These are phyloP conservation scores for Calonectria crousiana DNA, from an alignment of 2,329 filamentous ascomycete genomes.

Conservation along the genomic window DNA sequence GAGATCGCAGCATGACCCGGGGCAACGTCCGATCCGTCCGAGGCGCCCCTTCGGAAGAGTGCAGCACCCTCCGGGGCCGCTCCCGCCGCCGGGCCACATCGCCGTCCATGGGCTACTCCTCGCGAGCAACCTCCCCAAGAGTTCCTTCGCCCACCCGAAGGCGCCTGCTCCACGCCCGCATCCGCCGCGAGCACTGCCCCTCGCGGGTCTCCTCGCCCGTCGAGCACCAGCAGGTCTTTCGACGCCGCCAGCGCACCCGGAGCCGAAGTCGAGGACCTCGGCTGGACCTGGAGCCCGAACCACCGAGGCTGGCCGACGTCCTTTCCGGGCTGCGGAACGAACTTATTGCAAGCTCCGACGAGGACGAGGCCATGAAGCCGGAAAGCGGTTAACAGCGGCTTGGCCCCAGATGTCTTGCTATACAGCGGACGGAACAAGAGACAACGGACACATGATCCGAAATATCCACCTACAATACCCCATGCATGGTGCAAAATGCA, in stretches of 20 bases:
- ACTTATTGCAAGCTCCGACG: constrained; percentile 44
- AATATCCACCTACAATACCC: constrained; percentile 1
- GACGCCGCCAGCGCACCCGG: constrained; percentile 53
- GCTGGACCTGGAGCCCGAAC: constrained; percentile 45
- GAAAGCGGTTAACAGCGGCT: constrained; percentile 23
- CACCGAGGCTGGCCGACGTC: constrained; percentile 42
- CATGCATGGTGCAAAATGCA: constrained; percentile 15
- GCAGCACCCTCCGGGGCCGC: constrained; percentile 57
- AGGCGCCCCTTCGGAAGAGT: constrained; percentile 50
- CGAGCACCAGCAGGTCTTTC: constrained; percentile 45
- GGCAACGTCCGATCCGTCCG: constrained; percentile 48
- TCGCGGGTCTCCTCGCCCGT: constrained; percentile 53
- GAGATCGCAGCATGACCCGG: constrained; percentile 54
- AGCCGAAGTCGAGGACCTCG: constrained; percentile 53
- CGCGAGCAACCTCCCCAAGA: constrained; percentile 50
- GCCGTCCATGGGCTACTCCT: constrained; percentile 46
- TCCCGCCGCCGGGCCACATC: constrained; percentile 56
- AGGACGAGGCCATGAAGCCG: constrained; percentile 28
- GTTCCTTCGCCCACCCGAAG: constrained; percentile 56
- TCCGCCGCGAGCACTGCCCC: constrained; percentile 59
- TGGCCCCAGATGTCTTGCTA: constrained; percentile 18
- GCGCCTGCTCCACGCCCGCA: constrained; percentile 55
- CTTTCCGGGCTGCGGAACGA: constrained; percentile 52
- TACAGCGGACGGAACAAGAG: neutral
- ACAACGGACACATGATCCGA: neutral